Evolutionary conservation across 768 basidiomycete genomes (phyloP), one percentile per base, ranked within the genome.

Genomic region (Boletellus ananiceps): DNA sequence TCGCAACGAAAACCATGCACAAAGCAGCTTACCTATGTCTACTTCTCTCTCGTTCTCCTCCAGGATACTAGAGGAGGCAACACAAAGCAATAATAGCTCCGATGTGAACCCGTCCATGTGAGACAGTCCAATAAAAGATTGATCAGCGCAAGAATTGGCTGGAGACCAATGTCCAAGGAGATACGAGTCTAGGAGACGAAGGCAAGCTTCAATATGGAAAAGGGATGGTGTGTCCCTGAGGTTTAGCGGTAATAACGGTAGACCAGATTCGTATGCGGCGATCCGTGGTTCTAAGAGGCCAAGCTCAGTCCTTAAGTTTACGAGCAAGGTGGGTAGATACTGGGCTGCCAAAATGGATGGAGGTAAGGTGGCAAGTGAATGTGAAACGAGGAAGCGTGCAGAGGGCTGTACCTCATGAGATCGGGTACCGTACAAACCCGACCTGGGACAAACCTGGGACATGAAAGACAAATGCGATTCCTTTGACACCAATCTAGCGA

Each of bases 101-200:
- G 75, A 69, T 1, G 72, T 65, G 31, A 86, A 62, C 54, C 49
- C 55, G n/a, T 46, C 58, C 9, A 35, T 25, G 38, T 44, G 57
- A 0, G 59, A 48, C 15, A 61, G 35, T 45, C 21, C 38, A 33
- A 33, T 38, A 3, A 53, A 25, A 4, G 50, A 19, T 15, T 39
- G 54, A 5, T 62, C 60, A 7, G 50, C 60, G 9, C 63, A 47
- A 14, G 39, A 18, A 33, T 37, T n/a, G 2, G 19, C 14, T 29
- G 47, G 58, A 23, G 57, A 57, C 83, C 84, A 87, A 37, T 78
- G 75, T 2, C 75, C 78, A 8, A 88, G 66, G 2, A 89, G 71
- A 60, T 76, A 84, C 1, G 75, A 69, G 54, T 89, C 87, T 8
- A 89, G 57, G 1, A 88, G 68, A 16, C 71, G 71, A 31, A 89